phyloP scores from a whole-genome alignment of 306 rosid species.

The Pueraria montana region DNA sequence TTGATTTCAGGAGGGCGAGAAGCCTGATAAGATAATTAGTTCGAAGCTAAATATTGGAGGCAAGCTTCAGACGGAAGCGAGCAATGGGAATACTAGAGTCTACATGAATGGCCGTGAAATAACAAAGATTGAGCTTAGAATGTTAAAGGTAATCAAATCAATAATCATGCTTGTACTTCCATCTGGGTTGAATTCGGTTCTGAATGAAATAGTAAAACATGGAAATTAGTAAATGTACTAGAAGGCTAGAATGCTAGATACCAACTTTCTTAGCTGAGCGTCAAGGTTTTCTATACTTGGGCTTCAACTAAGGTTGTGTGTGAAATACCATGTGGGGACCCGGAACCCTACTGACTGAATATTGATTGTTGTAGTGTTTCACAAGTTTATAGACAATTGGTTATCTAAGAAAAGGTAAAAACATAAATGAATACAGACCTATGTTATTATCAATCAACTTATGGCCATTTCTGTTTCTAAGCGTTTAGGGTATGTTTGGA shows the following conservation, averaged over 20 bases:
- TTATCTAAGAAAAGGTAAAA: constrained; percentile 3
- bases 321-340: constrained; percentile 17
- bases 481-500: no score
- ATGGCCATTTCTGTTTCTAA: constrained; percentile 18
- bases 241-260: constrained; percentile 20
- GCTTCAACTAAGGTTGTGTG: background rate
- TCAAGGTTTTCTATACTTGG: constrained; percentile 1
- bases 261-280: background rate
- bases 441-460: background rate
- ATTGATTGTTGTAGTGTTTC: constrained; percentile 14
- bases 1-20: constrained; percentile 84
- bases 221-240: constrained; percentile 13
- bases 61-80: constrained; percentile 76
- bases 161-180: constrained; percentile 52
- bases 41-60: constrained; percentile 89
- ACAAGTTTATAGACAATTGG: constrained; percentile 6
- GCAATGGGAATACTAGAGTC: constrained; percentile 85
- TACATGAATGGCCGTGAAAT: constrained; percentile 93
- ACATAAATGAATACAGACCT: background rate
- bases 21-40: constrained; percentile 81
- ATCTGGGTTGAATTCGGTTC: constrained; percentile 30
- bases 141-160: constrained; percentile 74
- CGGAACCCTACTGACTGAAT: constrained; percentile 20
- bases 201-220: constrained; percentile 8
- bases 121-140: constrained; percentile 82